A percentile compares a stretch with the other conserved stretches of the same genome.
Evolutionary conservation across 371 early-diverging fungal species (phyloP).

Genomic region (Mucor circinelloides): DNA sequence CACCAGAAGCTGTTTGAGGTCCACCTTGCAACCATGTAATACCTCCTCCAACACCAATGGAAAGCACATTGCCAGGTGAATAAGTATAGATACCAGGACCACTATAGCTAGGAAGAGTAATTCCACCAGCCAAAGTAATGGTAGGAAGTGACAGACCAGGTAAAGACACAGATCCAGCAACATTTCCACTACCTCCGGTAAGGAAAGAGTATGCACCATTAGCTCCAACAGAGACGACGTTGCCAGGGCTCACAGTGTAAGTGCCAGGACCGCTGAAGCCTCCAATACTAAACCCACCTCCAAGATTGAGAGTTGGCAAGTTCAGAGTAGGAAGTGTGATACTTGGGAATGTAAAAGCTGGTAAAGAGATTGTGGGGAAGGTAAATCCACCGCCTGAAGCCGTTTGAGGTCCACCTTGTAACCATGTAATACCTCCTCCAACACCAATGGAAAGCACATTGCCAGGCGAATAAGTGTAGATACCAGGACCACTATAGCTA

Average conservation of each 20-base stretch:
- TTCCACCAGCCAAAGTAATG: no score
- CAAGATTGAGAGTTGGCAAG: neutral
- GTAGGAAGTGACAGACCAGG: neutral
- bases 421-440: neutral
- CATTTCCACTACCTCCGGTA: neutral
- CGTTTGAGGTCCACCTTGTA: neutral
- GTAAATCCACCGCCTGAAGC: neutral
- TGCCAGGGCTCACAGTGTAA: no score
- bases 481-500: no score
- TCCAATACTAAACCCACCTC: neutral
- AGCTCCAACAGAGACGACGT: no score
- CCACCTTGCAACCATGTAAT: neutral
- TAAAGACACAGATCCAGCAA: neutral
- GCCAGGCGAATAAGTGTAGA: neutral
- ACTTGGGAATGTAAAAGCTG: neutral
- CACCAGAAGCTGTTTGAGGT: neutral
- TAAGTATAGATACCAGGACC: no score
- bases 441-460: neutral
- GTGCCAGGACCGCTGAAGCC: no score
- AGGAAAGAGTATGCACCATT: no score
- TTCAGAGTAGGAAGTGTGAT: neutral
- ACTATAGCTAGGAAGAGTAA: no score
- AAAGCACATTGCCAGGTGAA: neutral
- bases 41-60: neutral
- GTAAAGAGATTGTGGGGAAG: neutral